Evolutionary conservation across 306 rosid species (phyloP), one percentile per base, ranked within the genome.

Genomic region (Dalbergia oliveri): DNA sequence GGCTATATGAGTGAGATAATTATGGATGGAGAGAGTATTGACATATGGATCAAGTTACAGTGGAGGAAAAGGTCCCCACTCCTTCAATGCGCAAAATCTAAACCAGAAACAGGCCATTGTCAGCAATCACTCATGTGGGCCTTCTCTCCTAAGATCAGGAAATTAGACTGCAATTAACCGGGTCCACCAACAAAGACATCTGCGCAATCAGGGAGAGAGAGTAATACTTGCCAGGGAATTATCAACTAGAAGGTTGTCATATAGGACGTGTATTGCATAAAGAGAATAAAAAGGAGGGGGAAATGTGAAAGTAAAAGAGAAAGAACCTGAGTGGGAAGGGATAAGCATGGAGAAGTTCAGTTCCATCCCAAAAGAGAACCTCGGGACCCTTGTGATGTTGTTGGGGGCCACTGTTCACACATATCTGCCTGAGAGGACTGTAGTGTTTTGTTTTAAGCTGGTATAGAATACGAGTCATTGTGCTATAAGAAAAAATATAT

Each of bases 281-380:
- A 81, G 73, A 82, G 71, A 41, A 84, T 49, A 51, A 76, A 67
- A 81, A 77, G 81, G 43, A 31, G 5, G 63, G 14, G 53, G 6
- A 10, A 66, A 53, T 78, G 74, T 21, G 16, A 59, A 71, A 76
- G 86, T 70, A 53, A 70, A 74, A 43, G 18, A 59, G 43, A 61
- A 66, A 70, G 69, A 72, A 82, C 75, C 79, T 56, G 21, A 60
- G 80, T 23, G 61, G 79, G 69, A 77, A 35, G 88, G 81, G 94
- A 93, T 91, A 90, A 89, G 93, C 82, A 90, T 87, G 90, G 84
- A 76, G 87, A 93, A 87, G 92, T 79, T 81, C 79, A 88, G 87
- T 90, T 92, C 85, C 81, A 86, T 68, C 83, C 81, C 88, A 79
- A 86, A 84, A 84, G 72, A 82, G 75, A 72, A 82, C 87, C 84